Evolutionary conservation across 148 eudicot species (phyloP), one percentile per base, ranked within the genome.

Genomic region (Spergularia marina): DNA sequence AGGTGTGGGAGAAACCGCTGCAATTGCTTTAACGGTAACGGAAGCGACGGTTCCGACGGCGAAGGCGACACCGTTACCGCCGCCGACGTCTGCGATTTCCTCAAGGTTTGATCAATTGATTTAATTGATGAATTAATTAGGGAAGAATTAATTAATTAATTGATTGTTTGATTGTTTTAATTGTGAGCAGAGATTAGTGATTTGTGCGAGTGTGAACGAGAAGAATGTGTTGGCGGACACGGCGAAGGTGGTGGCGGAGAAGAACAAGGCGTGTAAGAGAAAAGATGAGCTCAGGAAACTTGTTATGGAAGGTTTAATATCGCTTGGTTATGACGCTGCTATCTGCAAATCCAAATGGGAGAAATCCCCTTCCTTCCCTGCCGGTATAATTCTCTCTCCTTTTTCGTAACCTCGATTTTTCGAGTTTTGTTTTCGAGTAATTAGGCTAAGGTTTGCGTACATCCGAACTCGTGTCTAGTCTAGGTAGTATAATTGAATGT

Each of bases 321-420:
- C 76, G 17, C 75, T 82, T 14, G 96, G 98, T 52, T 92, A 87
- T 66, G 84, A 89, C 52, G 91, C 92, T 65, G 86, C 96, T 15
- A 82, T 92, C 72, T 94, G 98, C 80, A 94, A 89, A 82, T 90
- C 97, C 1, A 81, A 83, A 47, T 94, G 98, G 98, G 98, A 89
- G 53, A 90, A 90, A 82, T 81, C 91, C 25, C 79, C 91, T 40
- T 80, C 94, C 10, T 81, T 85, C 81, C 96, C 97, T 16, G 91
- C 98, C 39, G 98, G 98, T 94, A 87, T 75, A 0, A 30, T 12
- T 20, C 55, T 10, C 17, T 64, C 63, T 25, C 53, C 40, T 16
- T 39, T 57, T 72, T 11, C 17, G 41, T 3, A 1, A 20, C 16
- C 1, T 74, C 12, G 70, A 20, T 7, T 66, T 65, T 81, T n/a